Evolutionary conservation across 129 eudicot species (phyloP).

Genomic region (Cynara cardunculus): DNA sequence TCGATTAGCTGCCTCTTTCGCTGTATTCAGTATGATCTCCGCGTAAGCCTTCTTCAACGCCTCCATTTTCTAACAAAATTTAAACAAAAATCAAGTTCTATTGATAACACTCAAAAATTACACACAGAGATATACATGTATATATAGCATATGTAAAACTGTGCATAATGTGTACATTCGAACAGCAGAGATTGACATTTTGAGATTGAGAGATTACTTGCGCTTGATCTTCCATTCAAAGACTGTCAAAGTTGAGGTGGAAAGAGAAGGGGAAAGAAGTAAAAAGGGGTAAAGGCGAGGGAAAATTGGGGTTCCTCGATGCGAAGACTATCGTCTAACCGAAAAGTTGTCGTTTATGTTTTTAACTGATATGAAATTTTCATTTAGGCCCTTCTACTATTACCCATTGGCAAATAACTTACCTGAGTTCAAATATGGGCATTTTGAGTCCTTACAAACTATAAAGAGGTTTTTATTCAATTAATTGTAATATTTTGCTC

Average conservation of each 20-base stretch:
- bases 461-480: background rate
- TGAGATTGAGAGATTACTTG: conserved; percentile 25
- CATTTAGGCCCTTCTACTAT: conserved; percentile 14
- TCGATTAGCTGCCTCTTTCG: conserved; percentile 77
- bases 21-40: conserved; percentile 65
- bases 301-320: conserved; percentile 33
- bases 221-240: conserved; percentile 36
- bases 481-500: background rate
- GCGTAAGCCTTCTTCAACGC: conserved; percentile 80
- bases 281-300: conserved; percentile 32
- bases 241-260: conserved; percentile 1
- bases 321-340: conserved; percentile 26
- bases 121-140: background rate
- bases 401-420: background rate
- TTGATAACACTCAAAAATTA: background rate
- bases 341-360: conserved; percentile 34
- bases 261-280: background rate
- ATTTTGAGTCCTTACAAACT: background rate
- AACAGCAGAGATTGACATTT: background rate
- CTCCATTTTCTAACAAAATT: conserved; percentile 38
- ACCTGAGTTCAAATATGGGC: background rate
- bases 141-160: background rate
- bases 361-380: conserved; percentile 2
- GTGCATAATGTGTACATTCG: conserved; percentile 11
- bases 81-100: conserved; percentile 3